Base-by-base conservation (phyloP, 495 filamentous ascomycete species). In the Aspergillus saccharolyticus region DNA sequence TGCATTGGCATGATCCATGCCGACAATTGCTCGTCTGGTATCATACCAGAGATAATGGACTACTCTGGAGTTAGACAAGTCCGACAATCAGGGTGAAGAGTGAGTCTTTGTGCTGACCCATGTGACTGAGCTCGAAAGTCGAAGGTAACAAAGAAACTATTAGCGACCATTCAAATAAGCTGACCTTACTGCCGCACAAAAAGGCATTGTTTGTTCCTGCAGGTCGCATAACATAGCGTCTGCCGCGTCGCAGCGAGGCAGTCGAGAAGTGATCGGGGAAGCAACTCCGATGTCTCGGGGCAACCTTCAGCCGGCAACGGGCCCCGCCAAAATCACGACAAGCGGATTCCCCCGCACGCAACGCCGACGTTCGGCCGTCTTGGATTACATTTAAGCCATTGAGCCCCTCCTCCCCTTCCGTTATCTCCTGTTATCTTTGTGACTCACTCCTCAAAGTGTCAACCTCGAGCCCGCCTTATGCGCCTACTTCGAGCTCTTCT, bases 391-490 rank as follows among this genome's bases (percentile, higher is more conserved):
- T 39, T 39, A 39, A 39, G 10, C 33, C 33, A 39, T 12, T 39
- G 33, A 39, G 33, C 33, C 33, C 33, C 10, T 12, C 12, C 33
- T 12, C 33, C 33, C 33, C 10, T 12, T 12, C 33, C 33, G 6
- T 39, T 39, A 17, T 17, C 21, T n/a, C 21, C 4, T 3, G 20
- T 21, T 49, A 25, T 49, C 0, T 24, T 16, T 0, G 6, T 18
- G 17, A 42, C 18, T 25, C 47, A 17, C 24, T 50, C 24, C 1
- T n/a, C 4, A 16, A 16, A n/a, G 14, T n/a, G 4, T 57, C 52
- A 3, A 2, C 16, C 19, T 45, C 44, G 2, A 57, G 55, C 25
- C 10, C 19, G 24, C 55, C 72, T 64, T 66, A 77, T 77, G 74
- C 72, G 65, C 59, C 25, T 54, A 63, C 19, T 76, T 15, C 55